Conservation (phyloP, 192 early-diverging fungal species). For the Linderina pennispora region DNA sequence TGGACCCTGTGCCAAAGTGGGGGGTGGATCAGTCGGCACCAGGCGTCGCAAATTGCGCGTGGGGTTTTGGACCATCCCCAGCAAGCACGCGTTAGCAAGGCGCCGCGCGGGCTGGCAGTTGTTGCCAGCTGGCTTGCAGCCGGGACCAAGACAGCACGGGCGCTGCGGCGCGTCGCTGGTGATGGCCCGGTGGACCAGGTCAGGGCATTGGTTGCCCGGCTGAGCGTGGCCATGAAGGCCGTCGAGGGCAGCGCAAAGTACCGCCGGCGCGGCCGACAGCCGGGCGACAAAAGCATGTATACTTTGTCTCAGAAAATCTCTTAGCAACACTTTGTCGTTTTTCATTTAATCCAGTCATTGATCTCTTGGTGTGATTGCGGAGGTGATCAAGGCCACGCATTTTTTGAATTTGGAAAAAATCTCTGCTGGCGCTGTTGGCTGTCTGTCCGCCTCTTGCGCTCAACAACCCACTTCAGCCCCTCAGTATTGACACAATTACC, state of each 20-base stretch:
- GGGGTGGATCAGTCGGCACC: slow-evolving; percentile 43
- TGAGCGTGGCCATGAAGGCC: slow-evolving; percentile 11
- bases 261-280: too few relatives aligned
- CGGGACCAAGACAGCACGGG: slow-evolving; percentile 29
- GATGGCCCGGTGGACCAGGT: slow-evolving; percentile 35
- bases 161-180: slow-evolving; percentile 37
- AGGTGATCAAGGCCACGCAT: too few relatives aligned
- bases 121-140: slow-evolving; percentile 29
- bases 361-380: too few relatives aligned
- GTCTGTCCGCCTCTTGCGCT: too few relatives aligned
- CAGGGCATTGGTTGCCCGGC: slow-evolving; percentile 16
- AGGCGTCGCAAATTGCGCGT: slow-evolving; percentile 43
- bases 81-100: not conserved
- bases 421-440: too few relatives aligned
- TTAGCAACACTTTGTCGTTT: too few relatives aligned
- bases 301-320: too few relatives aligned
- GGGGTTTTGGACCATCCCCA: slow-evolving; percentile 42
- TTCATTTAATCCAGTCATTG: too few relatives aligned
- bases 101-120: slow-evolving; percentile 5
- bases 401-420: too few relatives aligned
- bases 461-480: too few relatives aligned
- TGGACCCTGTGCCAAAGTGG: slow-evolving; percentile 46
- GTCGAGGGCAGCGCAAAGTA: slow-evolving; percentile 12
- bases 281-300: too few relatives aligned
- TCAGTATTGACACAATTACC: too few relatives aligned